These are phyloP conservation scores for Laetiporus sulphureus DNA, from an alignment of 1,284 basidiomycete species.

Conservation along the genomic window DNA sequence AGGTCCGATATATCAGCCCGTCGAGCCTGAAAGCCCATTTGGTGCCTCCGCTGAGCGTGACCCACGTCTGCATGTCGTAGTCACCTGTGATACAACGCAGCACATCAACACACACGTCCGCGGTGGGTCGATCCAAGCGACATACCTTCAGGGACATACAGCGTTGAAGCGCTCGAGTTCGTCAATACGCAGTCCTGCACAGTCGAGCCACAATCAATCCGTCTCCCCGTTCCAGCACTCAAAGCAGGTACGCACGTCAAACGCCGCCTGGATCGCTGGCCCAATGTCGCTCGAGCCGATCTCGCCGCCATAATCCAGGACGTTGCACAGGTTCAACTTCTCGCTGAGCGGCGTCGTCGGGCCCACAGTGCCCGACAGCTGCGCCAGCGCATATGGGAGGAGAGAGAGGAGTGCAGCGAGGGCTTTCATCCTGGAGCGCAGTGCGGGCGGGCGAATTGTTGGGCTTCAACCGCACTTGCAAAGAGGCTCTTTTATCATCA, in stretches of 20 bases:
- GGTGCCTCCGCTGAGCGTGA: slow-evolving; percentile 22
- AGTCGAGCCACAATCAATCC: neutral
- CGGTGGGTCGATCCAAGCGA: neutral
- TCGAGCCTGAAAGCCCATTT: slow-evolving; percentile 30
- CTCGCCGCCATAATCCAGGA: slow-evolving; percentile 26
- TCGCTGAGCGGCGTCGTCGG: slow-evolving; percentile 22
- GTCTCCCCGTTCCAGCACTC: neutral
- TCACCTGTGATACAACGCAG: slow-evolving; percentile 12
- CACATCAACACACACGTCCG: neutral
- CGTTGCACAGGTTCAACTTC: slow-evolving; percentile 26
- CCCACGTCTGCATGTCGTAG: slow-evolving; percentile 28
- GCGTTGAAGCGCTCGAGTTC: slow-evolving; percentile 21
- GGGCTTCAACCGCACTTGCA: no score
- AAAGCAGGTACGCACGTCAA: slow-evolving; percentile 12
- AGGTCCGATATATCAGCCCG: slow-evolving; percentile 25
- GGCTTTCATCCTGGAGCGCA: no score
- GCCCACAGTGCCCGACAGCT: slow-evolving; percentile 25
- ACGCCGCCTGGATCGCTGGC: slow-evolving; percentile 27
- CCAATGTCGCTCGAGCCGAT: slow-evolving; percentile 29
- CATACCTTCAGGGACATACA: slow-evolving; percentile 24
- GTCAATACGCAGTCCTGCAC: slow-evolving; percentile 23
- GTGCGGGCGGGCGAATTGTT: no score
- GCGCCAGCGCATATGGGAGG: slow-evolving; percentile 9
- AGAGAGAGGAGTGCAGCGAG: neutral
- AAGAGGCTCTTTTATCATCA: no score